Conservation (phyloP, 345 rosid genomes). For the Microthlaspi erraticum region DNA sequence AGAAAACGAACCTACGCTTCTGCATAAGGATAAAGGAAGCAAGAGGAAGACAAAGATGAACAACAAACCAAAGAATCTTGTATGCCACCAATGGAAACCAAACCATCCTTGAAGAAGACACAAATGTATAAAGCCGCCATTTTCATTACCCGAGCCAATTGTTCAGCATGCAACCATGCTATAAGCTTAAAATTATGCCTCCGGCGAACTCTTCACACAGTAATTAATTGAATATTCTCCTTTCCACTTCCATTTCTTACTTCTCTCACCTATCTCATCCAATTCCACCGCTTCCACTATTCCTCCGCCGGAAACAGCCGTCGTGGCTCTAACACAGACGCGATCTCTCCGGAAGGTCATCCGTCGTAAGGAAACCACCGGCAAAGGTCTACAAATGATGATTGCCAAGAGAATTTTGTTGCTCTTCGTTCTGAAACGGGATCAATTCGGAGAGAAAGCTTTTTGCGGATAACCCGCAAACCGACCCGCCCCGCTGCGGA, state of each 20-base stretch:
- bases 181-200: too few relatives aligned
- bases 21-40: conserved; percentile 66
- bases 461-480: too few relatives aligned
- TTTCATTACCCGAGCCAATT: conserved; percentile 74
- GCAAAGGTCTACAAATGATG: background rate
- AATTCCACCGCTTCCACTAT: conserved; percentile 47
- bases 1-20: conserved; percentile 60
- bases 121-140: conserved; percentile 59
- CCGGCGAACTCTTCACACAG: conserved; percentile 51
- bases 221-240: conserved; percentile 73
- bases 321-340: conserved; percentile 30
- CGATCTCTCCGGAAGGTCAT: conserved; percentile 8
- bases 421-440: too few relatives aligned
- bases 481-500: too few relatives aligned
- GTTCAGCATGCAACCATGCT: too few relatives aligned
- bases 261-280: conserved; percentile 56
- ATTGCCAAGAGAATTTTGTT: too few relatives aligned
- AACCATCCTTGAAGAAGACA: conserved; percentile 93
- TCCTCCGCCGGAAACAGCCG: conserved; percentile 41
- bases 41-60: conserved; percentile 59
- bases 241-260: conserved; percentile 74
- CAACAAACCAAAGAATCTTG: conserved; percentile 65
- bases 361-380: conserved; percentile 2
- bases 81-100: conserved; percentile 87
- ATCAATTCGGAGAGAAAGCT: too few relatives aligned